Evolutionary conservation across 2,329 filamentous ascomycete species (phyloP).

Genomic region (Colletotrichum navitas): DNA sequence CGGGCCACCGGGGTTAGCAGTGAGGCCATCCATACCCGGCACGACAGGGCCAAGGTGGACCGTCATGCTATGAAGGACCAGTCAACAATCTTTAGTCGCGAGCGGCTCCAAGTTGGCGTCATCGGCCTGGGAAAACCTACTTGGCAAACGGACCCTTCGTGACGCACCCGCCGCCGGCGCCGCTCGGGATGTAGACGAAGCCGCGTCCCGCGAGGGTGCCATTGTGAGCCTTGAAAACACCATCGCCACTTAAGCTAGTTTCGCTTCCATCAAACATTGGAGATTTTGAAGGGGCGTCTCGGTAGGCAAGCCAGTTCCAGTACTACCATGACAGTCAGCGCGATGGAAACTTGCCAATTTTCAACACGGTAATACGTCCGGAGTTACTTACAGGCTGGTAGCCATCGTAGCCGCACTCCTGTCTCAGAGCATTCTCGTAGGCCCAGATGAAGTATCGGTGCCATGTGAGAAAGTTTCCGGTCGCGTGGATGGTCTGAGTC

Average conservation of each 20-base stretch:
- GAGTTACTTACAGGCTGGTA: constrained; percentile 34
- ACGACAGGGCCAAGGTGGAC: constrained; percentile 49
- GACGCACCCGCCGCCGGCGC: constrained; percentile 58
- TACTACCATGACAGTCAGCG: constrained; percentile 44
- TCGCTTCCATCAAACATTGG: constrained; percentile 57
- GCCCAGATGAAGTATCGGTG: constrained; percentile 37
- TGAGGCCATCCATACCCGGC: constrained; percentile 36
- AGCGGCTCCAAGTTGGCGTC: too few relatives aligned
- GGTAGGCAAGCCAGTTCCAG: constrained; percentile 51
- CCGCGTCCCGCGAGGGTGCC: constrained; percentile 46
- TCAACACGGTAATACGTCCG: background rate
- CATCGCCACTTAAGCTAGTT: constrained; percentile 54
- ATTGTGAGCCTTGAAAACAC: constrained; percentile 49
- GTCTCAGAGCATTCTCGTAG: constrained; percentile 38
- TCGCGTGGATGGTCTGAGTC: constrained; percentile 30
- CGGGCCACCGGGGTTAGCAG: constrained; percentile 44
- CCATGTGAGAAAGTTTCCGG: constrained; percentile 41
- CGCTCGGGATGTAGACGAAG: constrained; percentile 50
- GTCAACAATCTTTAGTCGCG: background rate
- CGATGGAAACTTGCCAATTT: background rate
- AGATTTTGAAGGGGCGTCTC: constrained; percentile 47
- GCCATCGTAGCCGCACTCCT: constrained; percentile 42
- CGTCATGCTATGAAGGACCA: constrained; percentile 37
- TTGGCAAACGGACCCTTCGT: constrained; percentile 64
- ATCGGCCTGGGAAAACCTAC: constrained; percentile 45